Evolutionary conservation across 805 yeast genomes (phyloP).

Genomic region (Tetrapisispora pingtungensis): DNA sequence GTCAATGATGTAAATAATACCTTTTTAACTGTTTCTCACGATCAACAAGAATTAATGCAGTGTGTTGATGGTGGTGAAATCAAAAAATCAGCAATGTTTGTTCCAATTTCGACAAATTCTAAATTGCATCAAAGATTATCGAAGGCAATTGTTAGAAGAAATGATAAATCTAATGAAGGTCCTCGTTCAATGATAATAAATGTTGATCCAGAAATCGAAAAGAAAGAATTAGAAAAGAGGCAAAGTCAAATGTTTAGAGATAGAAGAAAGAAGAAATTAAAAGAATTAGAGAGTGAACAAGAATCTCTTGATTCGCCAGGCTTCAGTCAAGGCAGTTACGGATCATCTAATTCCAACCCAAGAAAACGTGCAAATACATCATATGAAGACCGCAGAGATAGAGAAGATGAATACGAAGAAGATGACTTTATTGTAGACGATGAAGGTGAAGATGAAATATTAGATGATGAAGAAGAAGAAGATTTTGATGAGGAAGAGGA

Average conservation of each 20-base stretch:
- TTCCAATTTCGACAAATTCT: constrained; percentile 87
- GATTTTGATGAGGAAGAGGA: constrained; percentile 37
- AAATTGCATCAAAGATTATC: constrained; percentile 74
- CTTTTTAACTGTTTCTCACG: constrained; percentile 60
- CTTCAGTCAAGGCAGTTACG: constrained; percentile 4
- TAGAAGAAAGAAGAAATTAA: constrained; percentile 52
- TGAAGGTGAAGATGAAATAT: constrained; percentile 28
- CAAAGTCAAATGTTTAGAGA: constrained; percentile 56
- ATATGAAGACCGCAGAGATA: constrained; percentile 11
- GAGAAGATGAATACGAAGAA: constrained; percentile 25
- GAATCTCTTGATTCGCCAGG: constrained; percentile 37
- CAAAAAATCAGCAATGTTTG: constrained; percentile 55
- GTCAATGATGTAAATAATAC: constrained; percentile 58
- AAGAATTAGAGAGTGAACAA: constrained; percentile 41
- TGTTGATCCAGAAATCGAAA: constrained; percentile 62
- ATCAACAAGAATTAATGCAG: constrained; percentile 55
- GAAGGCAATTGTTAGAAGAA: constrained; percentile 42
- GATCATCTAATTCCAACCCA: constrained; percentile 6
- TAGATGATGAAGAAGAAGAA: constrained; percentile 33
- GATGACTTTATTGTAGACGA: constrained; percentile 30
- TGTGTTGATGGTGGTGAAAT: constrained; percentile 55
- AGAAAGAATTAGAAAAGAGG: constrained; percentile 55
- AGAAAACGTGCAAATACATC: constrained; percentile 4
- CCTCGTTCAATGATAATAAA: constrained; percentile 34
- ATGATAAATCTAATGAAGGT: constrained; percentile 27